A percentile compares a stretch with the other conserved stretches of the same genome.
Evolutionary conservation across 352 stramenopile genomes (phyloP).

Genomic region (Globisporangium parvum): DNA sequence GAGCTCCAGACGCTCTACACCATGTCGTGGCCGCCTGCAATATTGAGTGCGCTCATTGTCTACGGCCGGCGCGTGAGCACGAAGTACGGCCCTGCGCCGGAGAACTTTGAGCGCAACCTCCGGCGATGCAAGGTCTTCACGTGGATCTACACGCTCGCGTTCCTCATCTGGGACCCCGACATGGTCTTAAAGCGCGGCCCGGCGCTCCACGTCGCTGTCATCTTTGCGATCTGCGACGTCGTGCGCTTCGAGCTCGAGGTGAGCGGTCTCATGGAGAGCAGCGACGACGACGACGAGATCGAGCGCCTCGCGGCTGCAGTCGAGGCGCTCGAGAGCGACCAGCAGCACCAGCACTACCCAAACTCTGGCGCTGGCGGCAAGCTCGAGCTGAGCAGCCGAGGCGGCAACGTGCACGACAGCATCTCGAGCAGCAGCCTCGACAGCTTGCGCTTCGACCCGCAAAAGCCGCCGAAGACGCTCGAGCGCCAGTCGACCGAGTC

Average conservation of each 20-base stretch:
- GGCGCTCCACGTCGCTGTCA: conserved; percentile 54
- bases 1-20: conserved; percentile 68
- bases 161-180: conserved; percentile 64
- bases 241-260: conserved; percentile 73
- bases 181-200: conserved; percentile 70
- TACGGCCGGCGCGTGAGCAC: conserved; percentile 45
- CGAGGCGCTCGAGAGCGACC: too few species aligned
- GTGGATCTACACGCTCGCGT: conserved; percentile 51
- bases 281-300: conserved; percentile 20
- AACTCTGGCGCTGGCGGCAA: too few species aligned
- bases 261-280: conserved; percentile 51
- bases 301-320: conserved; percentile 10
- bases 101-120: conserved; percentile 65
- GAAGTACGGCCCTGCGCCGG: conserved; percentile 34
- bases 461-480: not conserved
- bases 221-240: conserved; percentile 66
- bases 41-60: conserved; percentile 35
- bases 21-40: conserved; percentile 50
- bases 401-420: too few species aligned
- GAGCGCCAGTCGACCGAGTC: conserved; percentile 14
- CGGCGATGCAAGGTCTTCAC: conserved; percentile 62
- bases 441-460: too few species aligned
- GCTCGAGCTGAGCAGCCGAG: too few species aligned
- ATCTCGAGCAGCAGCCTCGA: too few species aligned
- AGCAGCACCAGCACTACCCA: too few species aligned